phyloP scores from a whole-genome alignment of 2,329 filamentous ascomycete species.

The Hymenoscyphus repandus region DNA sequence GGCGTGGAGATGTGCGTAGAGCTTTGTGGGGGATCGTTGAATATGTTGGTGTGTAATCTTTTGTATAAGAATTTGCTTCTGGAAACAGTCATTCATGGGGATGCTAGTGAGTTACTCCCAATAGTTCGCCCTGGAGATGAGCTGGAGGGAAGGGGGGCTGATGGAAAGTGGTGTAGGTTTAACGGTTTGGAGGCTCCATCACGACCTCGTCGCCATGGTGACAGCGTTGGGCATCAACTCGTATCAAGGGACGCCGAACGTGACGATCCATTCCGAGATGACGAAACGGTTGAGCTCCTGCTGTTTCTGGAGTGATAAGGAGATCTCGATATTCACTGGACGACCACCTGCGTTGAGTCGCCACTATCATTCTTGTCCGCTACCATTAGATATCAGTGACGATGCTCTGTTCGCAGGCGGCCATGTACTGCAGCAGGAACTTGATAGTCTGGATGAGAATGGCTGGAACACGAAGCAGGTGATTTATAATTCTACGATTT shows the following conservation, averaged over 20 bases:
- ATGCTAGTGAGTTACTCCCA: constrained; percentile 16
- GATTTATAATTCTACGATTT: constrained; percentile 30
- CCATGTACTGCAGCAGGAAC: constrained; percentile 23
- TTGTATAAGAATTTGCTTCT: constrained; percentile 17
- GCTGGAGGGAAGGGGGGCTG: too few species aligned
- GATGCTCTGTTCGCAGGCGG: constrained; percentile 33
- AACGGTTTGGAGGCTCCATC: constrained; percentile 17
- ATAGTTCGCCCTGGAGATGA: too few species aligned
- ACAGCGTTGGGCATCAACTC: constrained; percentile 16
- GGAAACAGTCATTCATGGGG: constrained; percentile 15
- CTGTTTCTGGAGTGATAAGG: constrained; percentile 31
- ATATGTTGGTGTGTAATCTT: constrained; percentile 10
- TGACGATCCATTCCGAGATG: constrained; percentile 15
- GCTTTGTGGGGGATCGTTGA: constrained; percentile 10
- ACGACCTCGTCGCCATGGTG: constrained; percentile 15
- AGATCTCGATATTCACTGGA: constrained; percentile 38
- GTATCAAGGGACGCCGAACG: constrained; percentile 9
- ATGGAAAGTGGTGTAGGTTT: constrained; percentile 7
- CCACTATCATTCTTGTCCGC: constrained; percentile 35
- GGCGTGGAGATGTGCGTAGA: constrained; percentile 15
- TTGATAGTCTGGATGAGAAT: constrained; percentile 30
- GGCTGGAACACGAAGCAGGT: constrained; percentile 36
- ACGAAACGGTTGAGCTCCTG: constrained; percentile 10
- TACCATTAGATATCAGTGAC: constrained; percentile 37
- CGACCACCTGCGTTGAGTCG: constrained; percentile 36